A percentile compares a stretch with the other conserved stretches of the same genome.
phyloP scores from a whole-genome alignment of 83 land plant species.

The Picea engelmannii region DNA sequence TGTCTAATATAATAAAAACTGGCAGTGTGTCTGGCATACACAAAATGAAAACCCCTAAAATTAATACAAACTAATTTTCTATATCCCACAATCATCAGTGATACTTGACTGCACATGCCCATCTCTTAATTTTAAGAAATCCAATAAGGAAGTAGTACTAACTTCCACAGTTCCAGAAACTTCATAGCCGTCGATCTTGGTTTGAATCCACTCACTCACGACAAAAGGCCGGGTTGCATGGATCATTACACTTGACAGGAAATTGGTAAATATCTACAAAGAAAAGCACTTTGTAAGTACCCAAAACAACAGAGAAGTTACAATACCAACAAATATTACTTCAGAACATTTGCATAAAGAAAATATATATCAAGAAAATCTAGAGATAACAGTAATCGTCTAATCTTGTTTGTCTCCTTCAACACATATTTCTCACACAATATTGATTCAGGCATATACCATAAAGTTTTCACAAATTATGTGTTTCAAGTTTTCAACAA shows the following conservation, averaged over 20 bases:
- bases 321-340: neutral
- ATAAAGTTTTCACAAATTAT: neutral
- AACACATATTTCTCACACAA: neutral
- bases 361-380: neutral
- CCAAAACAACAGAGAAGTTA: neutral
- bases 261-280: slow-evolving; percentile 94
- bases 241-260: slow-evolving; percentile 95
- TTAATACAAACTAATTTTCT: slow-evolving; percentile 2
- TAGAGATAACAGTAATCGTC: neutral
- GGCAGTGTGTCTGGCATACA: neutral
- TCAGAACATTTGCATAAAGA: neutral
- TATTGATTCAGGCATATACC: neutral
- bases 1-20: neutral
- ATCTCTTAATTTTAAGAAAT: neutral
- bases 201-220: slow-evolving; percentile 95
- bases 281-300: neutral
- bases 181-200: slow-evolving; percentile 97
- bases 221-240: slow-evolving; percentile 98
- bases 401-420: neutral
- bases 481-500: neutral
- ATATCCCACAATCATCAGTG: neutral
- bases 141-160: slow-evolving; percentile 4
- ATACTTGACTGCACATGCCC: neutral
- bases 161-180: slow-evolving; percentile 99
- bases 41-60: neutral